phyloP scores from a whole-genome alignment of 805 yeast species.

The Candida nanaspora region DNA sequence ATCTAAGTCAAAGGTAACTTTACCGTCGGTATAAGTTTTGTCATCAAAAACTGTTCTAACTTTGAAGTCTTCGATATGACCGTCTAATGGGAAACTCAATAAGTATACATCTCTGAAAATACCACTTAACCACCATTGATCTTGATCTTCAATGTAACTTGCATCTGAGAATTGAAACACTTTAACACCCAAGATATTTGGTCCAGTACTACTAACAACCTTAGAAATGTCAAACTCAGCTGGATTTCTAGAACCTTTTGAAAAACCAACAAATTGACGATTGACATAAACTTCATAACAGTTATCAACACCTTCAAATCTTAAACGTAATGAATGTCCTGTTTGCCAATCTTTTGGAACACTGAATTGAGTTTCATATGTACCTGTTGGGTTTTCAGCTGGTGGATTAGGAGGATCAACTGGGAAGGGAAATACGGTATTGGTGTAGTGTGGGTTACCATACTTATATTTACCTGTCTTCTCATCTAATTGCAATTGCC shows the following conservation, averaged over 20 bases:
- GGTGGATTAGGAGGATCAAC: constrained; percentile 28
- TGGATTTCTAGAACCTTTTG: constrained; percentile 27
- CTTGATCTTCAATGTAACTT: constrained; percentile 30
- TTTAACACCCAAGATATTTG: constrained; percentile 16
- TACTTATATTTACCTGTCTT: constrained; percentile 12
- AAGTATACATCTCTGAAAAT: constrained; percentile 30
- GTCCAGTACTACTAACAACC: constrained; percentile 1
- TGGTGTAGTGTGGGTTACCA: constrained; percentile 30
- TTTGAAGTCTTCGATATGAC: constrained; percentile 23
- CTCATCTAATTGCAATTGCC: constrained; percentile 23
- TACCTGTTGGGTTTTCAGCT: constrained; percentile 26
- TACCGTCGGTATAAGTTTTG: constrained; percentile 6
- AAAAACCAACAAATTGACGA: constrained; percentile 23
- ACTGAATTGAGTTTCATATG: constrained; percentile 21
- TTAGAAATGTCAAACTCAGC: constrained; percentile 24
- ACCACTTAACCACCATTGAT: constrained; percentile 34
- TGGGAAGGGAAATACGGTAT: constrained; percentile 24
- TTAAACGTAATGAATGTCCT: constrained; percentile 12
- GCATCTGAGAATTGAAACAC: constrained; percentile 29
- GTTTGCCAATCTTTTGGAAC: constrained; percentile 11
- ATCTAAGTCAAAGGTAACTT: constrained; percentile 1
- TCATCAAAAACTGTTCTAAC: constrained; percentile 16
- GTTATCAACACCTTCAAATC: constrained; percentile 31
- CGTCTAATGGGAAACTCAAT: constrained; percentile 16
- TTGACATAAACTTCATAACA: constrained; percentile 28